Conservation (phyloP, 2,329 filamentous ascomycete species). For the Cucurbitaria berberidis region DNA sequence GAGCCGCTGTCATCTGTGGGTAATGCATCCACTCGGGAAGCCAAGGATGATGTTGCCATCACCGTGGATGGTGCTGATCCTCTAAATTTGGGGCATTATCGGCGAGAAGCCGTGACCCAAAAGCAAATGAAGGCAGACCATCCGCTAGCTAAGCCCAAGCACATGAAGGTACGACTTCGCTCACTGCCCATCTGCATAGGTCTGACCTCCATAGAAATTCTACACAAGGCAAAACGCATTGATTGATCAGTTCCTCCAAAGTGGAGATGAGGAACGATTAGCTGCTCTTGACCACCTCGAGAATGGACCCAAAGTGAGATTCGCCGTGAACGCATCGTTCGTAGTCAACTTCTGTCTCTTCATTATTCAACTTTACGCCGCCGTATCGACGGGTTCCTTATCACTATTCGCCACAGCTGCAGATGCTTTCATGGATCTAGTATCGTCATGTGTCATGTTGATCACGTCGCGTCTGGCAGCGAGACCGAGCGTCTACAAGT, state of each 20-base stretch:
- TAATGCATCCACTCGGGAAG: slow-evolving; percentile 24
- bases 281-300: slow-evolving; percentile 59
- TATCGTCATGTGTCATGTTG: slow-evolving; percentile 68
- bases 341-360: slow-evolving; percentile 57
- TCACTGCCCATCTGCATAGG: too few relatives aligned
- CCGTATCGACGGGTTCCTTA: slow-evolving; percentile 64
- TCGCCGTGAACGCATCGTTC: slow-evolving; percentile 49
- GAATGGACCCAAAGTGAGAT: slow-evolving; percentile 52
- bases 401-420: slow-evolving; percentile 70
- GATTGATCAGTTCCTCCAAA: slow-evolving; percentile 59
- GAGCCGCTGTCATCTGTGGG: slow-evolving; percentile 26
- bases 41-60: slow-evolving; percentile 30
- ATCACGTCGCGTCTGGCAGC: slow-evolving; percentile 65
- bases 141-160: slow-evolving; percentile 48
- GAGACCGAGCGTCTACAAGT: slow-evolving; percentile 66
- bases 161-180: slow-evolving; percentile 37
- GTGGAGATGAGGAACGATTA: slow-evolving; percentile 61
- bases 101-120: slow-evolving; percentile 46
- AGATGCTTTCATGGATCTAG: slow-evolving; percentile 70
- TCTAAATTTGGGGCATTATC: slow-evolving; percentile 45
- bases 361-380: slow-evolving; percentile 65
- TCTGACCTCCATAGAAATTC: slow-evolving; percentile 41
- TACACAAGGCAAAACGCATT: slow-evolving; percentile 50
- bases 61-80: slow-evolving; percentile 38
- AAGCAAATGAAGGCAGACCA: slow-evolving; percentile 58